phyloP scores from a whole-genome alignment of 208 protist species.

The Crithidia acanthocephali region DNA sequence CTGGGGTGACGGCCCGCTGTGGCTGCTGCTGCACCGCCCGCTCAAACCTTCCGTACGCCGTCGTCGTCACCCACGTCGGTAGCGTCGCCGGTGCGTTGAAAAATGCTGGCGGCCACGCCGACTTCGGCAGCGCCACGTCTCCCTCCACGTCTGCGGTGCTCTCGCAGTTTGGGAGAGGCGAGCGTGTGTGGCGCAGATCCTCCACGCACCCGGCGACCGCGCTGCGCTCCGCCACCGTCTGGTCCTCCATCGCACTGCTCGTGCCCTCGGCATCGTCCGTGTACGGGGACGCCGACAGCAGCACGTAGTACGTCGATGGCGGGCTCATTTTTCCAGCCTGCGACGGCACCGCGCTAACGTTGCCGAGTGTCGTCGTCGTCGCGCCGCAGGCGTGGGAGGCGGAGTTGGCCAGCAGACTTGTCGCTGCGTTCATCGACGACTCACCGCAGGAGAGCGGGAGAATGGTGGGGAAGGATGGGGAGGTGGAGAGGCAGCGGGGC shows the following conservation, averaged over 20 bases:
- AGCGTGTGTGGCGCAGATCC: too few species aligned
- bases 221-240: background rate
- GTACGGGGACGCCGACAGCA: too few species aligned
- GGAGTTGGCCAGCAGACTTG: background rate
- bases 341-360: too few species aligned
- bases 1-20: background rate
- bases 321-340: too few species aligned
- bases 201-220: background rate
- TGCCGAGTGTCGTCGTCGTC: background rate
- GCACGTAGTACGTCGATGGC: too few species aligned
- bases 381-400: background rate
- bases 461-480: background rate
- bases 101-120: background rate
- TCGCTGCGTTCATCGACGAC: background rate
- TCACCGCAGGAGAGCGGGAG: background rate
- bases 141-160: too few species aligned
- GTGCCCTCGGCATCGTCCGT: too few species aligned
- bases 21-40: constrained; percentile 12
- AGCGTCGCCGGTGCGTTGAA: background rate
- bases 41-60: constrained; percentile 4
- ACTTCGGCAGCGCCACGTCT: too few species aligned
- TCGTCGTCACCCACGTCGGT: background rate
- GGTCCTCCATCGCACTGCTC: too few species aligned
- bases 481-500: background rate
- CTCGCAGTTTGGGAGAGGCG: too few species aligned